A percentile compares a stretch with the other conserved stretches of the same genome.
Conservation (phyloP, 2,329 filamentous ascomycete species). For the Fusarium tuaranense region DNA sequence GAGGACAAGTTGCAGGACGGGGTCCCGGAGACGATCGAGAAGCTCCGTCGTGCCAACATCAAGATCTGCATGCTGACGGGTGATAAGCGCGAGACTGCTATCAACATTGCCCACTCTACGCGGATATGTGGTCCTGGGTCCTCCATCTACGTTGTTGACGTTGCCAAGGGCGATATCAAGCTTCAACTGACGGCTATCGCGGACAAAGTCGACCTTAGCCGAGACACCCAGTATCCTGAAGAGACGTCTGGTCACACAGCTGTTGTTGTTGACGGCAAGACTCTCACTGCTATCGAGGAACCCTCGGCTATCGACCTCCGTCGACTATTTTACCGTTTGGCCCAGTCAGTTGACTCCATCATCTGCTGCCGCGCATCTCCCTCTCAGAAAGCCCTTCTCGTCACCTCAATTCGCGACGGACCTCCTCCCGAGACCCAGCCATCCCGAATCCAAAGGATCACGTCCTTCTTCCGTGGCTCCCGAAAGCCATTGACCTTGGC, state of each 20-base stretch:
- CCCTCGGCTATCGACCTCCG: neutral
- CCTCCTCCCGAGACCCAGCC: neutral
- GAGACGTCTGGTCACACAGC: neutral
- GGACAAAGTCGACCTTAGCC: neutral
- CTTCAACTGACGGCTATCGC: neutral
- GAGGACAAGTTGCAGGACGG: neutral
- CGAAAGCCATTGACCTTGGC: neutral
- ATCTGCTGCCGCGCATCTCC: neutral
- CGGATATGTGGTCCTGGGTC: neutral
- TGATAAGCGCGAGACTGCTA: neutral
- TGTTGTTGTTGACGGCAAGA: neutral
- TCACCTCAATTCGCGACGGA: neutral
- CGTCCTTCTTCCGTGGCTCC: neutral
- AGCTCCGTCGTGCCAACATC: neutral
- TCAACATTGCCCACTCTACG: neutral
- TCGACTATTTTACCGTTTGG: neutral
- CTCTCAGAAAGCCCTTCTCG: neutral
- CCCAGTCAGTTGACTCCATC: neutral
- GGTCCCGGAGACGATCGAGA: neutral
- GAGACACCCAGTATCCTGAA: neutral
- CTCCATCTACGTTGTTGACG: neutral
- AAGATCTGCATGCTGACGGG: neutral
- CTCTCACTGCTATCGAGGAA: neutral
- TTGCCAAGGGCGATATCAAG: neutral
- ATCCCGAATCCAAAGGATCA: neutral